phyloP scores from a whole-genome alignment of 352 stramenopile genomes.

The Phytophthora litchii region DNA sequence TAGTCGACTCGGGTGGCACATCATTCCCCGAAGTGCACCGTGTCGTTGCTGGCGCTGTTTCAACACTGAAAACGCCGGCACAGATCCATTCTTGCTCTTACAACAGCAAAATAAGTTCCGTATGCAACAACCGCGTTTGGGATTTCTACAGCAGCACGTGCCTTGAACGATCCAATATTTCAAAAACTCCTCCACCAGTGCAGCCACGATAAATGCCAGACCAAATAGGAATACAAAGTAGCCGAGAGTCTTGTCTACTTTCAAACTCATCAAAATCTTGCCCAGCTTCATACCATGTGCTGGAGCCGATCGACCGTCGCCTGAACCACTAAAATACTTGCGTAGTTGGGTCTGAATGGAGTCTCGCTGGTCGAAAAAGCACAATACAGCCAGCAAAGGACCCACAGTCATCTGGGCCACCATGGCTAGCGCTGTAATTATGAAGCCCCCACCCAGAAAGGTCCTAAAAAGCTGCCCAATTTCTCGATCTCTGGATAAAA shows the following conservation, averaged over 20 bases:
- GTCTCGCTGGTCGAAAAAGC: conserved; percentile 63
- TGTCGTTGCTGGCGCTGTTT: conserved; percentile 33
- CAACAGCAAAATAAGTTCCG: conserved; percentile 25
- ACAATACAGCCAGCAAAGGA: conserved; percentile 46
- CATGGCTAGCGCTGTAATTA: conserved; percentile 46
- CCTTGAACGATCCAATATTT: conserved; percentile 77
- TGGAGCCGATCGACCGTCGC: conserved; percentile 5
- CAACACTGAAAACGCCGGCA: conserved; percentile 30
- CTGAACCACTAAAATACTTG: conserved; percentile 33
- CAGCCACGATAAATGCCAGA: conserved; percentile 61
- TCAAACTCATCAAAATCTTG: conserved; percentile 50
- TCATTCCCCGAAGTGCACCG: conserved; percentile 39
- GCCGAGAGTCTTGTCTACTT: conserved; percentile 63
- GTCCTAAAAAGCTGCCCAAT: conserved; percentile 61
- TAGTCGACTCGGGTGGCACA: conserved; percentile 57
- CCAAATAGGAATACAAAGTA: conserved; percentile 67
- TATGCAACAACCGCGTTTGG: conserved; percentile 8
- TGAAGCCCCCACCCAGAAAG: conserved; percentile 61
- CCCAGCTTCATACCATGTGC: conserved; percentile 38
- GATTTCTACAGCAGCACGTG: conserved; percentile 42
- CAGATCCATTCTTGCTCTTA: conserved; percentile 24
- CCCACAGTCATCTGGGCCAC: conserved; percentile 45
- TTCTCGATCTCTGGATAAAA: conserved; percentile 56
- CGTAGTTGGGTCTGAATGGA: conserved; percentile 51
- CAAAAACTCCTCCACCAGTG: conserved; percentile 65